Evolutionary conservation across 23 red algal genomes (phyloP), one percentile per base, ranked within the genome.

Genomic region (Gracilaria domingensis): DNA sequence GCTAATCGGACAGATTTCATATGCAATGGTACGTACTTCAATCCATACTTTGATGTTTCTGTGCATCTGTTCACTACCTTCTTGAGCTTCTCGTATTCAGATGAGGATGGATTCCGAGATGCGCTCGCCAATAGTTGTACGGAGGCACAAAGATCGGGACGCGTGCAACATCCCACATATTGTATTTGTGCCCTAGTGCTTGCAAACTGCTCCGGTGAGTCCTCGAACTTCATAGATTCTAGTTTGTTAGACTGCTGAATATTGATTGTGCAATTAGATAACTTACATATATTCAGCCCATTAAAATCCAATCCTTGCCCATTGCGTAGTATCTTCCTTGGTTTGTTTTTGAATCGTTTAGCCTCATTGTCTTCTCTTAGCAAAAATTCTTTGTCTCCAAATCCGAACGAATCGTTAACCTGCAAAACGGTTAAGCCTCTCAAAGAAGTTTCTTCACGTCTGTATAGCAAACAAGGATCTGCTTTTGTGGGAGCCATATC

Each of bases 401-500:
- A 21, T 54, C n/a, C 73, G 40, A 77, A 80, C 13, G 54, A 39
- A 48, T 89, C 38, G 24, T 78, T 71, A 23, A 76, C 71, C 55
- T 89, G 85, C 16, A 79, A 40, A 2, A 44, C 61, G 23, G 66
- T 74, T 40, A 86, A 2, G 2, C 35, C 85, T 7, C 29, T 5
- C 33, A 65, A 25, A 75, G 25, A 18, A 33, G 33, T 44, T 58
- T 44, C 24, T 36, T 89, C 66, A 25, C 34, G 26, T 77, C 35
- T 69, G 62, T 47, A 82, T 34, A 81, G 62, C 37, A 91, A 40
- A 70, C 87, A 91, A 26, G 60, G 49, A 38, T 91, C 87, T 58
- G 23, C 75, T 47, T 70, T 81, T 16, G 75, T 75, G 5, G 40
- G 20, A 49, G 51, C 47, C 72, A 91, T 91, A 8, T 33, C 42